Conservation (phyloP, 352 stramenopile genomes). For the Phytophthora sansomeana region DNA sequence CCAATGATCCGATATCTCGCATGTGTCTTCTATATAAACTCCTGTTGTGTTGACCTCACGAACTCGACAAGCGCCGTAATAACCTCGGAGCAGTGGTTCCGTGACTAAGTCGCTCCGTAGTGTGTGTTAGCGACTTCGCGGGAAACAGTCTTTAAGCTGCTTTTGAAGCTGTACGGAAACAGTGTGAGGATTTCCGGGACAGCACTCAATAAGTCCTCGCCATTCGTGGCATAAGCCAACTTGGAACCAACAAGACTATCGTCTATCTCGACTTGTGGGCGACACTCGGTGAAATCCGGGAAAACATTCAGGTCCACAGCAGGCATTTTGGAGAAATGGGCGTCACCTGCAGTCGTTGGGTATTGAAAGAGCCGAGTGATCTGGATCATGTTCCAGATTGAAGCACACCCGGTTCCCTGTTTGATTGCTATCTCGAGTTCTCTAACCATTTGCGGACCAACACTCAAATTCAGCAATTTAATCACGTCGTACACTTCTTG, state of each 20-base stretch:
- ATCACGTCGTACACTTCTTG: conserved; percentile 2
- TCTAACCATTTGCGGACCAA: conserved; percentile 11
- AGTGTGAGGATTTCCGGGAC: conserved; percentile 29
- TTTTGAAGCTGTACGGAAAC: conserved; percentile 35
- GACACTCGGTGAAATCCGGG: conserved; percentile 27
- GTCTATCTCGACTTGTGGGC: conserved; percentile 8
- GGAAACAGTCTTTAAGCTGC: conserved; percentile 13
- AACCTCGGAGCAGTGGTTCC: conserved; percentile 24
- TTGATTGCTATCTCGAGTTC: conserved; percentile 13
- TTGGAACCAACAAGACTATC: conserved; percentile 14
- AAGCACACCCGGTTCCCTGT: neutral
- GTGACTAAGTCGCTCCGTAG: conserved; percentile 13
- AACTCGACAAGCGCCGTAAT: conserved; percentile 33
- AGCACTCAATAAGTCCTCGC: conserved; percentile 18
- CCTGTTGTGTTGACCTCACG: conserved; percentile 27
- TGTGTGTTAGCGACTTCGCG: conserved; percentile 6
- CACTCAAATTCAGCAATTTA: neutral
- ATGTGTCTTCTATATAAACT: conserved; percentile 32
- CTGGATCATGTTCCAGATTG: conserved; percentile 2
- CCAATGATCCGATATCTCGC: conserved; percentile 14
- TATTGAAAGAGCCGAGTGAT: conserved; percentile 7
- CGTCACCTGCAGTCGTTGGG: conserved; percentile 4
- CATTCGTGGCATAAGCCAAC: conserved; percentile 23
- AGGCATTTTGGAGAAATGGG: conserved; percentile 12
- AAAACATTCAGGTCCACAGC: conserved; percentile 24